Evolutionary conservation across 768 basidiomycete genomes (phyloP), one percentile per base, ranked within the genome.

Genomic region (Lyophyllum decastes): DNA sequence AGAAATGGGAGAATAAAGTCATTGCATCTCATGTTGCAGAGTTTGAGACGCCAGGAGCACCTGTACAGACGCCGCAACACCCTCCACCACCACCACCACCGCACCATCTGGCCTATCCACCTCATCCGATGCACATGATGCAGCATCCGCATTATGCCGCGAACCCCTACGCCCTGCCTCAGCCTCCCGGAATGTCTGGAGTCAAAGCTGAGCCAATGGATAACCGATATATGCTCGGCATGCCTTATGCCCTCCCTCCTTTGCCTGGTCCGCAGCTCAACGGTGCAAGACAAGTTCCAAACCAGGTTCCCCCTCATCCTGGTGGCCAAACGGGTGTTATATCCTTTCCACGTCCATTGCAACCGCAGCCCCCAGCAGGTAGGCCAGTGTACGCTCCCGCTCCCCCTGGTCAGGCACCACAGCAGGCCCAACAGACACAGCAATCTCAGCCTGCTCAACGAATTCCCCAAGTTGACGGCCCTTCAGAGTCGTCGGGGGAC

Each of bases 1-100:
- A 98, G 92, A 94, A 93, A 89, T 99, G 97, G 97, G 91, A 98
- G 72, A 82, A 81, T 68, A 97, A 97, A 72, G 88, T 99, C 49
- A 83, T 97, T 38, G 88, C 88, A n/a, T 95, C 94, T 2, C 88
- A 90, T 66, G 96, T 97, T 21, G 97, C 97, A 51, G 94, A 98
- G 64, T 98, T 97, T 70, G 91, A 92, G 70, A 75, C 83, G 17
- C 75, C 75, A 64, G 17, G 73, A 16, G 17, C 74, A 14, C 70
- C 78, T 1, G 64, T 73, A 9, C 75, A 72, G 5, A 75, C 73
- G 33, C 72, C 80, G 3, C 80, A 77, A 44, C 81, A 81, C 26
- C 73, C 77, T 0, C 72, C 74, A 30, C 76, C 35, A 9, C 35
- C 35, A 27, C 76, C 35, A 16, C 35, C 35, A 27, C 76, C 66